Base-by-base conservation (phyloP, 2,329 filamentous ascomycete species). In the Clonostachys rosea region DNA sequence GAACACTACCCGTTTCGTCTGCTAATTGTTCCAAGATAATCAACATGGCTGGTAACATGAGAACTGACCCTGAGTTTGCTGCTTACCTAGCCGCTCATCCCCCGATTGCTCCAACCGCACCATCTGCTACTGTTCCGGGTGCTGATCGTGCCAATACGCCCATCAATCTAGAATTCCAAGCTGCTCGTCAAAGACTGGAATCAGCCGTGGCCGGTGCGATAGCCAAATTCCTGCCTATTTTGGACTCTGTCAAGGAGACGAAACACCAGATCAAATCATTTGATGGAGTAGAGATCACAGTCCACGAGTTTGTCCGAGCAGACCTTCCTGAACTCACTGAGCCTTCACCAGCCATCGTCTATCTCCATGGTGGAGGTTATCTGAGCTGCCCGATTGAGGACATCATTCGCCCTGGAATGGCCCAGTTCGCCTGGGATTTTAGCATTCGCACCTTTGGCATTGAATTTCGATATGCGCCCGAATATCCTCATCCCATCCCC, bases 391-490 rank as follows among this genome's bases (percentile, higher is more conserved):
- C 47, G 34, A 56, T 64, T 17, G 55, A 59, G 1, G 40, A 40
- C 18, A 12, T 62, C 12, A 58, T 53, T 20, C 52, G 54, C 4
- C 40, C 50, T 2, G 36, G 54, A 2, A 52, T 69, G 18, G 52
- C 61, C 4, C 42, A 42, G 10, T 54, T 59, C 13, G 63, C 61
- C 3, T 40, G 45, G 6, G 45, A 50, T 1, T 56, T 60, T 2
- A 58, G 62, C 3, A 56, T 72, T 2, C 63, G 62, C 6, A 55
- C 68, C 34, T 59, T 70, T 40, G 59, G 59, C 1, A 56, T 72
- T 16, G 66, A 72, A 17, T 75, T 73, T 54, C 63, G 71, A 2
- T 59, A 71, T 1, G 65, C 70, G 0, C 72, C 72, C 0, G 72
- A 75, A 48, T 49, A 66, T 24, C 60, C 56, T 1, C 63, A 63